Conservation (phyloP, 192 early-diverging fungal species). For the Coemansia sp. region DNA sequence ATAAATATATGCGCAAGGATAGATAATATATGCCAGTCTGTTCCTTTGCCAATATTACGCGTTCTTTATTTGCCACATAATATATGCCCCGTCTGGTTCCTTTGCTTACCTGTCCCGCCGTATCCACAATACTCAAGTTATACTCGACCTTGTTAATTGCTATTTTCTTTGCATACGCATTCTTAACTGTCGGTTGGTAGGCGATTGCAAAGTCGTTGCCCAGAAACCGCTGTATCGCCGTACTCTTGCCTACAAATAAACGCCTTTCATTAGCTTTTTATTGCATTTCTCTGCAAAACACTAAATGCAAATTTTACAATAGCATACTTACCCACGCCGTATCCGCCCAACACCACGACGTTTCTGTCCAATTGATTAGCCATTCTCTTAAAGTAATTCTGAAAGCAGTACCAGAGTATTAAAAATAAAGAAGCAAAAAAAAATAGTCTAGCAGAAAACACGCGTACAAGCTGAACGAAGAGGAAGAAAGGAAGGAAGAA, state of each 20-base stretch:
- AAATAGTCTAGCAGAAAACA: slow-evolving; percentile 3
- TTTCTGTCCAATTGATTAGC: slow-evolving; percentile 35
- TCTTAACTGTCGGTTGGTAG: slow-evolving; percentile 97
- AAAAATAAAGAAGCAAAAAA: neutral
- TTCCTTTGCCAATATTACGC: neutral
- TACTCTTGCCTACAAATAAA: slow-evolving; percentile 72
- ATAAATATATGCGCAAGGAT: too few species aligned
- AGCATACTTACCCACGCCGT: slow-evolving; percentile 26
- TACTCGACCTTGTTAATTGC: slow-evolving; percentile 81
- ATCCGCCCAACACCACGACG: slow-evolving; percentile 37
- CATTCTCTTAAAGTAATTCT: neutral
- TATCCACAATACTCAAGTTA: slow-evolving; percentile 88
- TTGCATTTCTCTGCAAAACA: too few species aligned
- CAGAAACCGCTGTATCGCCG: slow-evolving; percentile 89
- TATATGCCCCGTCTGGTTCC: too few species aligned
- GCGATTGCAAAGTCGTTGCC: slow-evolving; percentile 87
- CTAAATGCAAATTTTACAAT: too few species aligned
- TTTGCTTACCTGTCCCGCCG: slow-evolving; percentile 82
- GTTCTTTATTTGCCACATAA: neutral
- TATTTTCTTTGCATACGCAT: slow-evolving; percentile 85
- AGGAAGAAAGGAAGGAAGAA: slow-evolving; percentile 1
- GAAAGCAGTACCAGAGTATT: too few species aligned
- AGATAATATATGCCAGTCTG: too few species aligned
- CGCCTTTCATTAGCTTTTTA: too few species aligned
- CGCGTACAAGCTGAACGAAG: slow-evolving; percentile 3